phyloP scores from a whole-genome alignment of 2,329 filamentous ascomycete species.

The Sarocladium oryzae region DNA sequence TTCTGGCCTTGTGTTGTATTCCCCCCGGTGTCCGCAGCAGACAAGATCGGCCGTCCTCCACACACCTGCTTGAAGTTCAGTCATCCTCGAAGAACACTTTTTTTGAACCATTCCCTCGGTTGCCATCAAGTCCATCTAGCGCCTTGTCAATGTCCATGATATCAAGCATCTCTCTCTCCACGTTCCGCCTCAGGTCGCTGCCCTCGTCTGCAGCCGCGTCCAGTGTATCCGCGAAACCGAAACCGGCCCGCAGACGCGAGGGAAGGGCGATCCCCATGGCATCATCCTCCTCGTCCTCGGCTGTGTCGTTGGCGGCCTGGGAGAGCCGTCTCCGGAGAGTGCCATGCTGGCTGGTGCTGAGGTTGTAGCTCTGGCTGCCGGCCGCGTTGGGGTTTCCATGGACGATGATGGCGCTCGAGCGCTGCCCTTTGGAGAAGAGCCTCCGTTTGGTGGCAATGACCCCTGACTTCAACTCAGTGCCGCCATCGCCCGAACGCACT shows the following conservation, averaged over 20 bases:
- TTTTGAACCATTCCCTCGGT: constrained; percentile 41
- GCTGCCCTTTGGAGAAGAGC: constrained; percentile 31
- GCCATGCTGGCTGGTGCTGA: constrained; percentile 38
- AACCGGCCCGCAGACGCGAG: constrained; percentile 29
- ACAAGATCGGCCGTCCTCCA: background rate
- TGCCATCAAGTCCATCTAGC: constrained; percentile 47
- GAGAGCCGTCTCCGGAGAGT: constrained; percentile 21
- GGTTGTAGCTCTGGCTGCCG: constrained; percentile 41
- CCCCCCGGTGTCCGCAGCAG: constrained; percentile 1
- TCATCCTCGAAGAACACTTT: constrained; percentile 45
- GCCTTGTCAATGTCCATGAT: constrained; percentile 60
- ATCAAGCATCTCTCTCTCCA: constrained; percentile 56
- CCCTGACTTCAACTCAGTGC: constrained; percentile 36
- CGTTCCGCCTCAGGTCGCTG: constrained; percentile 43
- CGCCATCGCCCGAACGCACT: constrained; percentile 46
- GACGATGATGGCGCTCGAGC: constrained; percentile 48
- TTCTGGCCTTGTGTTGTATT: background rate
- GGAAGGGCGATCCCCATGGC: constrained; percentile 10
- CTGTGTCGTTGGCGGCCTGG: background rate
- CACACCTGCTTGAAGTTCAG: constrained; percentile 15
- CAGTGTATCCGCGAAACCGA: constrained; percentile 46
- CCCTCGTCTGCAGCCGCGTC: constrained; percentile 46
- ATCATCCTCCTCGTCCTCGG: background rate
- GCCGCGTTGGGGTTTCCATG: constrained; percentile 36
- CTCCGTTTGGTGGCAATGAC: constrained; percentile 28